Evolutionary conservation across 345 rosid genomes (phyloP), one percentile per base, ranked within the genome.

Genomic region (Rhodamnia argentea): DNA sequence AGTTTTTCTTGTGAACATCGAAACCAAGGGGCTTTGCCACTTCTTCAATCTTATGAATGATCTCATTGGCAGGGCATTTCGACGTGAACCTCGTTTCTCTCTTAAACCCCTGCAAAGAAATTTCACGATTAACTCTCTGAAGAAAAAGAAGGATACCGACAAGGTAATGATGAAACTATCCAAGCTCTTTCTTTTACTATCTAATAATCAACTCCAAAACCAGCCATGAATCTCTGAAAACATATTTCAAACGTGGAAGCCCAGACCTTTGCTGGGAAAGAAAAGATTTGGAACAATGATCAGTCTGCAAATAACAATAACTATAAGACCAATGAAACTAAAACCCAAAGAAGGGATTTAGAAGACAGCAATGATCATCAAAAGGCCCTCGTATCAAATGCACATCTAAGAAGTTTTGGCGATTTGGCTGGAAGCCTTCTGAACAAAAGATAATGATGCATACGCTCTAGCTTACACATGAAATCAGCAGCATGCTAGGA

Each of bases 1-100:
- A 97, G 86, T 95, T 96, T 88, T 97, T 97, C 93, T 95, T 97
- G 81, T 92, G 97, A 15, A 97, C 95, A 88, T 93, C 96, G 50
- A 95, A 97, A 40, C 98, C 99, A 27, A 97, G 98, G 88, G 99
- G 99, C 90, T 94, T 94, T 29, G 95, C 98, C 70, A 96, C 98
- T 91, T 91, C 93, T 91, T 96, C 98, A 50, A 97, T 96, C 94
- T 94, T 97, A 75, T 90, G 88, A 74, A 97, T 90, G 86, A 97
- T 96, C 93, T 97, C 98, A 82, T 92, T 92, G 22, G 99, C 99
- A 4, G 97, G 92, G 88, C 95, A 91, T 90, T 84, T 93, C 5
- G 97, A 90, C 60, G 99, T 93, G 88, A 97, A 94, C 87, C 98
- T 94, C 22, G 98, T 97, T 90, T 96, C 98, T 90, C 98, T 92